A percentile compares a stretch with the other conserved stretches of the same genome.
These are phyloP conservation scores for Neurospora sublineolata DNA, from an alignment of 495 filamentous ascomycete species.

Conservation along the genomic window DNA sequence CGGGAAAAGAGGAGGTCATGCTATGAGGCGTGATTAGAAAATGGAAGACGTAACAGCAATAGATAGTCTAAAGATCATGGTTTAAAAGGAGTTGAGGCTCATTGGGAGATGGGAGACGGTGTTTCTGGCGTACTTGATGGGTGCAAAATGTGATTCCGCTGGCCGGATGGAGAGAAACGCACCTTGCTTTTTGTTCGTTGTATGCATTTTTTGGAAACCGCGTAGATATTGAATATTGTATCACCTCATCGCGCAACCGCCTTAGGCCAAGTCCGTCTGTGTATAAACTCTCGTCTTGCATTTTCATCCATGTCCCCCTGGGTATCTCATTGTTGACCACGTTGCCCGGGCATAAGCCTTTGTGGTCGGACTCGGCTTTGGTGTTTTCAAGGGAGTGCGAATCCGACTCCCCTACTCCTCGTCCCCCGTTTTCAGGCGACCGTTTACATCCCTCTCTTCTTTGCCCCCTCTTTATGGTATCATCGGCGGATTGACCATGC, in stretches of 20 bases:
- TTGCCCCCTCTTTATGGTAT: background rate
- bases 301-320: background rate
- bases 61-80: background rate
- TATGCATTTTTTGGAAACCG: background rate
- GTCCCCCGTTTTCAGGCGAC: background rate
- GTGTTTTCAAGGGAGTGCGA: background rate
- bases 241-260: background rate
- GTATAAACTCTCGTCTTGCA: background rate
- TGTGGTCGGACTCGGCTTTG: background rate
- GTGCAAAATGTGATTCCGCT: background rate
- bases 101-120: background rate
- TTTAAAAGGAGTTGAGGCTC: background rate
- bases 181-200: background rate
- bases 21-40: background rate
- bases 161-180: background rate
- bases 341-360: background rate
- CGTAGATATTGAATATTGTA: background rate
- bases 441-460: background rate
- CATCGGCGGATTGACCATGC: background rate
- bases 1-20: background rate
- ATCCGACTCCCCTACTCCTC: background rate
- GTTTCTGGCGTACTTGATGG: background rate
- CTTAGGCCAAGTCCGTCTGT: background rate
- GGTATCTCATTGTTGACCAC: background rate
- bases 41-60: background rate